Evolutionary conservation across 2,329 filamentous ascomycete genomes (phyloP), one percentile per base, ranked within the genome.

Genomic region (Neofusicoccum laricinum): DNA sequence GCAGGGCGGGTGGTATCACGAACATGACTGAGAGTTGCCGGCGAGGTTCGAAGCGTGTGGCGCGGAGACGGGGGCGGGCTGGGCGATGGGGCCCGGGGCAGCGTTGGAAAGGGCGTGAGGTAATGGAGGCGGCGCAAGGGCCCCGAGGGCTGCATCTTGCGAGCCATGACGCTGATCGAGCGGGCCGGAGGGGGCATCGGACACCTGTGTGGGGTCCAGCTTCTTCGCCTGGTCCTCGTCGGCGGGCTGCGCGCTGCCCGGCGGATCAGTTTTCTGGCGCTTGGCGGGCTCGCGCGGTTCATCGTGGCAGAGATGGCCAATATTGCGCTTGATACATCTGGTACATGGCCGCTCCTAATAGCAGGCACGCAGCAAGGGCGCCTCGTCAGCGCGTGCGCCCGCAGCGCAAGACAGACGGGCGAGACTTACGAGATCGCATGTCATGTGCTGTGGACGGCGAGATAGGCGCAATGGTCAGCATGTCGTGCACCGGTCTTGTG

Each of bases 241-340:
- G 48, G 75, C 76, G 61, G 67, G 69, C 65, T 72, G 70, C 57
- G 68, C 66, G 55, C 68, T 75, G 46, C 80, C 79, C 38, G 25
- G 25, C 25, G 76, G 70, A 21, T 82, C 80, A 43, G 78, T 78
- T 80, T 94, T 97, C 71, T 85, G 80, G 79, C 93, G 94, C 80
- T 95, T 96, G 66, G 89, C 69, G 10, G 88, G 83, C 74, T 99
- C 94, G 78, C 94, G 89, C 70, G 93, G 94, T 80, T 98, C 95
- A 79, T 99, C 95, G 81, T 97, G 95, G 79, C 95, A 99, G 69
- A 99, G 85, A 79, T 99, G 95, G 72, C 94, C 95, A 78, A 99
- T 99, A 81, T 97, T 97, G 75, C 95, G 90, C 82, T 98, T 99
- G 80, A 98, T 92, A 83, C 95, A 99, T 80, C 95, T 88, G 73